Evolutionary conservation across 2,329 filamentous ascomycete species (phyloP), one percentile per base, ranked within the genome.

Genomic region (Pestalotiopsis sp.): DNA sequence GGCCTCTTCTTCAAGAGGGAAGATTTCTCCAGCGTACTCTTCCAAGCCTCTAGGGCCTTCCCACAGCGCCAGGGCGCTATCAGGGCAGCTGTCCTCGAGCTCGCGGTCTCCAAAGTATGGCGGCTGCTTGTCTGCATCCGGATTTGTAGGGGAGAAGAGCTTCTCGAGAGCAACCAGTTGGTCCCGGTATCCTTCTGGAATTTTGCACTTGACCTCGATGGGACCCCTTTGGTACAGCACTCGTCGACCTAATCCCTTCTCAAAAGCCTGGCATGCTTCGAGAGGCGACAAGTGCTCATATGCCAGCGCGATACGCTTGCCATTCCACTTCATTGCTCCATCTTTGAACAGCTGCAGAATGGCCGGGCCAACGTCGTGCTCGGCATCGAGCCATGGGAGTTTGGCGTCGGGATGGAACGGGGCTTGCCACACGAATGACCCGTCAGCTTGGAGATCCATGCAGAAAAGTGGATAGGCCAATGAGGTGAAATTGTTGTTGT

Each of bases 401-500:
- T 94, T 93, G 68, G 92, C 92, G 74, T 97, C 89, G 2, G 94
- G 93, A 75, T 97, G 93, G 80, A 98, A 98, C 0, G 96, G 96
- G 1, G 95, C 95, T 77, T 94, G 91, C 96, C 96, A 98, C 69
- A 91, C 84, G 78, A 98, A 98, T 66, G 92, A 94, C 20, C 93
- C 94, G 75, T 98, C 94, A 1, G 85, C 80, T 80, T 94, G 91
- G 61, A 97, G 84, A 72, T 97, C 94, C 92, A 98, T 97, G 82
- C 95, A 96, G 83, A 98, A 98, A 4, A 98, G 86, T 1, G 96
- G 96, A 77, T 97, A 98, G 1, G 90, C 90, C 40, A 98, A 86
- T 61, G 93, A 96, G 38, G 95, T 98, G 82, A 98, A 99, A 80
- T 99, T 98, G 82, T 98, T 98, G 86, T 98, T 97, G 85, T 98